Percentiles rank a stretch among this genome's conserved stretches.
Conservation (phyloP, 139 green algal species). For the Auxenochlorella protothecoides region DNA sequence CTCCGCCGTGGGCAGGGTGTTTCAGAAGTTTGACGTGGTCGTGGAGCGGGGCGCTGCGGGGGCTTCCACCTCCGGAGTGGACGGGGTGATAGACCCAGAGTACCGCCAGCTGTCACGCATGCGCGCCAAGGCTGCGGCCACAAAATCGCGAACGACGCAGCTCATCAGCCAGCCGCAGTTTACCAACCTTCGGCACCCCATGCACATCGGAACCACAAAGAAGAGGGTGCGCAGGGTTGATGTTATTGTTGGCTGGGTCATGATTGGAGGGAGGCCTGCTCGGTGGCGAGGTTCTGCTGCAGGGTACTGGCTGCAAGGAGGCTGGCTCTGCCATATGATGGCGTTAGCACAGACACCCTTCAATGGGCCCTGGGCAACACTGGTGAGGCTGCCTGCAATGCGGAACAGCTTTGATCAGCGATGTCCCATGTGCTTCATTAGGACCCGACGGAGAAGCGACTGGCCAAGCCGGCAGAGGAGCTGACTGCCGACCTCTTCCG, state of each 20-base stretch:
- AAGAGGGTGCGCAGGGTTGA: too few relatives aligned
- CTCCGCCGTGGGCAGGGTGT: slow-evolving; percentile 24
- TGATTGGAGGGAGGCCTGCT: too few relatives aligned
- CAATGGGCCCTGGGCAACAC: too few relatives aligned
- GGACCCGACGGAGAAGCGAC: slow-evolving; percentile 19
- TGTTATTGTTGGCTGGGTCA: too few relatives aligned
- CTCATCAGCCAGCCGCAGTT: slow-evolving; percentile 16
- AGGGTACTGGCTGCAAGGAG: too few relatives aligned
- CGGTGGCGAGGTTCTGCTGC: too few relatives aligned
- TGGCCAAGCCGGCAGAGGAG: slow-evolving; percentile 27
- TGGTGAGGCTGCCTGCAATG: too few relatives aligned
- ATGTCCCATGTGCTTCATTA: not conserved
- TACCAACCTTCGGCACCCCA: not conserved
- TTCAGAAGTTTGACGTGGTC: slow-evolving; percentile 36
- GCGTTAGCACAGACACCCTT: too few relatives aligned
- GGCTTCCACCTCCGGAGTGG: not conserved
- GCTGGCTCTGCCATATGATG: too few relatives aligned
- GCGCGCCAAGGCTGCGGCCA: slow-evolving; percentile 11
- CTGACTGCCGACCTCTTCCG: slow-evolving; percentile 19
- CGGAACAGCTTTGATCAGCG: too few relatives aligned
- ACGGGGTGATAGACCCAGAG: slow-evolving; percentile 7
- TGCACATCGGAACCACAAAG: not conserved
- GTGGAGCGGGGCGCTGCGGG: slow-evolving; percentile 1
- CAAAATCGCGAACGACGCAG: slow-evolving; percentile 8
- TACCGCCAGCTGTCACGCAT: slow-evolving; percentile 25